phyloP scores from a whole-genome alignment of 1,284 basidiomycete genomes.

The Chalciporus piperatoides region DNA sequence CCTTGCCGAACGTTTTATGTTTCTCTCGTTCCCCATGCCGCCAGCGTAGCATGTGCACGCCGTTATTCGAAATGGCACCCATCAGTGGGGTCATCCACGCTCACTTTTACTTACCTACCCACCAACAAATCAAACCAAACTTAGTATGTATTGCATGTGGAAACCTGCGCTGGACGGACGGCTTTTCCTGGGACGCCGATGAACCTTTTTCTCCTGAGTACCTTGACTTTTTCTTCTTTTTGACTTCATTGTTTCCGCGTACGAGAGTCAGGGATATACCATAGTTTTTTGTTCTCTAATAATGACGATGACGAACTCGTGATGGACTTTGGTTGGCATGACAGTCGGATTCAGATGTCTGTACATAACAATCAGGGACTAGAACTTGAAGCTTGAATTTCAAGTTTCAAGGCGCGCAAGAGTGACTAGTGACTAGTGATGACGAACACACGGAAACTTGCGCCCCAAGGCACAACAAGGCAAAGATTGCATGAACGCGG shows the following conservation, averaged over 20 bases:
- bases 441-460: neutral
- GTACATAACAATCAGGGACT: neutral
- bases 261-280: slow-evolving; percentile 24
- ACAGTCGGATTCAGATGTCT: neutral
- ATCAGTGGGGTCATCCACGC: slow-evolving; percentile 14
- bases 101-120: slow-evolving; percentile 18
- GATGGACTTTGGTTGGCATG: neutral
- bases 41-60: slow-evolving; percentile 15
- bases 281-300: slow-evolving; percentile 21
- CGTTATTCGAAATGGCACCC: slow-evolving; percentile 4
- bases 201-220: slow-evolving; percentile 7
- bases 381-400: neutral
- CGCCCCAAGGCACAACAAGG: neutral
- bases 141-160: slow-evolving; percentile 25
- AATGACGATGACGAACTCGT: slow-evolving; percentile 24
- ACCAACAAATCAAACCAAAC: slow-evolving; percentile 10
- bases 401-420: slow-evolving; percentile 1
- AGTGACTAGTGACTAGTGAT: neutral
- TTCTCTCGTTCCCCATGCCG: slow-evolving; percentile 16
- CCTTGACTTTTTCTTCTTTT: slow-evolving; percentile 13
- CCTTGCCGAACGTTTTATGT: slow-evolving; percentile 23
- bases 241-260: slow-evolving; percentile 14
- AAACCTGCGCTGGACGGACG: slow-evolving; percentile 26
- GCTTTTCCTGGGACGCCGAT: slow-evolving; percentile 20
- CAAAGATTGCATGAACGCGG: slow-evolving; percentile 1